Base-by-base conservation (phyloP, 768 basidiomycete genomes). In the Mycena chlorophos region DNA sequence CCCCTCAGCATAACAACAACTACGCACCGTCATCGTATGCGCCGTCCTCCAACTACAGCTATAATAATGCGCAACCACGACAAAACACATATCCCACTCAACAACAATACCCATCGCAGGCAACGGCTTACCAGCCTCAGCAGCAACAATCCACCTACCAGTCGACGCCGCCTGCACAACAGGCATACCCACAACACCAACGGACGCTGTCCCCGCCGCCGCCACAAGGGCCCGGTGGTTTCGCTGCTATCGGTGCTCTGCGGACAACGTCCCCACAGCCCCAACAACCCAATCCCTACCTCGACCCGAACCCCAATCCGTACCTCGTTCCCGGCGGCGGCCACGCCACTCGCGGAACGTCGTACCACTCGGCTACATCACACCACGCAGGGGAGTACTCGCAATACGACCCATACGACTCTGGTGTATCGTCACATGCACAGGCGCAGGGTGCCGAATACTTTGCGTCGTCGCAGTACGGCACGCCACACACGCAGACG, bases 391-490 rank as follows among this genome's bases (percentile, higher is more conserved):
- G 77, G 14, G 68, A 65, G 34, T 82, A 81, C 65, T 72, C 77
- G 6, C 74, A 74, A 47, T 80, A 84, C 34, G 83, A 86, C 49
- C 72, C 81, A 37, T 85, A 80, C 63, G 69, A 71, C 43, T n/a
- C 22, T 23, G 23, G 58, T 69, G n/a, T 42, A 19, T 22, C 69
- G 69, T 20, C 64, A 68, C 14, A 66, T 54, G n/a, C 63, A 49
- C 56, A 58, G 19, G 52, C 64, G 34, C 58, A 61, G 30, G 34
- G 68, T 22, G 19, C 65, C 39, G 71, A 46, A 74, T 63, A 73
- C 68, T 61, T 51, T 68, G 30, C 17, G 31, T 59, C 25, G 47
- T 28, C n/a, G 58, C 63, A 45, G 64, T 28, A 37, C 54, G 65
- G 61, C 39, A 54, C 67, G 57, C 45, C 62, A 27, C 56, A 65